A percentile compares a stretch with the other conserved stretches of the same genome.
These are phyloP conservation scores for sunflower (Helianthus annuus) DNA, from an alignment of 129 eudicot genomes.

Conservation along the genomic window HanXRQr2.0-SUNRISE NC_035443.2:149499205-149499704, in stretches of 20 bases:
- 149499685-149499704: too few relatives aligned
- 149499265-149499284: not conserved
- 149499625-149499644: too few relatives aligned
- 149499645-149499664: too few relatives aligned
- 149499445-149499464: not conserved
- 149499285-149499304: not conserved
- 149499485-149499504: too few relatives aligned
- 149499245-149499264: too few relatives aligned
- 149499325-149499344: constrained; percentile 83
- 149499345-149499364: constrained; percentile 71
- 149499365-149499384: constrained; percentile 55
- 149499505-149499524: too few relatives aligned
- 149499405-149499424: constrained; percentile 31
- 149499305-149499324: not conserved
- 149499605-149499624: too few relatives aligned
- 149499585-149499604: too few relatives aligned
- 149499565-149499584: too few relatives aligned
- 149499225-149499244: constrained; percentile 24
- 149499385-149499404: constrained; percentile 39
- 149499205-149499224: not conserved
- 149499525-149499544: too few relatives aligned
- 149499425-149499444: constrained; percentile 29
- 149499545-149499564: too few relatives aligned
- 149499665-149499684: too few relatives aligned
- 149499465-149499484: not conserved